phyloP scores from a whole-genome alignment of 139 green algal genomes.

The Chlorella sp. region DNA sequence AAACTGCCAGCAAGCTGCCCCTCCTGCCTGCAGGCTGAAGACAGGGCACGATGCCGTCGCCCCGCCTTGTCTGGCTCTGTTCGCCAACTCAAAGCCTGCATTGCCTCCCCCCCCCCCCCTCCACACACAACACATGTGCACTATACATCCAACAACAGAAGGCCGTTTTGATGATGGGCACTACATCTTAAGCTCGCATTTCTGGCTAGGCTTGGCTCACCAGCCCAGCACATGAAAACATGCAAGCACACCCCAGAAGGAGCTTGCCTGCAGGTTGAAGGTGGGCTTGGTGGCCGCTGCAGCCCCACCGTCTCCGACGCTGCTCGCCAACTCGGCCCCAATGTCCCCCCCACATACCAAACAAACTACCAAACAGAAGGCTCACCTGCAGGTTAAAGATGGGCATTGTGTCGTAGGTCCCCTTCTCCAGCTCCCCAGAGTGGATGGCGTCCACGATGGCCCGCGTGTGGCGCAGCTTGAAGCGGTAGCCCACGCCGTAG shows the following conservation, averaged over 20 bases:
- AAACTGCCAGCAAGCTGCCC: not conserved
- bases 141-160: no score
- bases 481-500: slow-evolving; percentile 90
- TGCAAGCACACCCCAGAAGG: not conserved
- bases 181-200: no score
- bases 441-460: slow-evolving; percentile 98
- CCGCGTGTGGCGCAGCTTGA: slow-evolving; percentile 92
- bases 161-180: no score
- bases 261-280: slow-evolving; percentile 82
- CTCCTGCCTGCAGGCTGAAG: no score
- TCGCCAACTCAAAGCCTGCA: not conserved
- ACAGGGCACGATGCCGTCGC: no score
- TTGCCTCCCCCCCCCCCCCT: not conserved
- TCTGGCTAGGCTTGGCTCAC: no score
- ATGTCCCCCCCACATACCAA: no score
- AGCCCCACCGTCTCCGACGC: no score
- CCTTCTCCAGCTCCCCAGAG: slow-evolving; percentile 76
- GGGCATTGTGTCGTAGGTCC: slow-evolving; percentile 67
- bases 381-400: slow-evolving; percentile 87
- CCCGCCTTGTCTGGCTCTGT: not conserved
- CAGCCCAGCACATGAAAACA: no score
- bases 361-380: not conserved
- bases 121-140: no score
- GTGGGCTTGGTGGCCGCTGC: slow-evolving; percentile 77
- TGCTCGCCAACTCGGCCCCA: no score